Percentiles rank a stretch among this genome's conserved stretches.
Evolutionary conservation across 148 eudicot genomes (phyloP).

Genomic region (Diospyros lotus): DNA sequence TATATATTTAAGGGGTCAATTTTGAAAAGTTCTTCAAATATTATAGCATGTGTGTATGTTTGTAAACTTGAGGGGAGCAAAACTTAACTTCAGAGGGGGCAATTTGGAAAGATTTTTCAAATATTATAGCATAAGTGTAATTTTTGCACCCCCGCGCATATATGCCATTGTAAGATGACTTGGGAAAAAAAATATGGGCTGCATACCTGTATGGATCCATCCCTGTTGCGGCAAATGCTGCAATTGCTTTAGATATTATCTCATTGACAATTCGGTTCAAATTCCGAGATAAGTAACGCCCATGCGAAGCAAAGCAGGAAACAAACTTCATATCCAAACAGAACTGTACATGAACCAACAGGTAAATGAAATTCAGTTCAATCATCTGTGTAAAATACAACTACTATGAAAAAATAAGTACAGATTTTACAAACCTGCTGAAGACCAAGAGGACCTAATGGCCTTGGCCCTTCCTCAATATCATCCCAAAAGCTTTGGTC

Average conservation of each 20-base stretch:
- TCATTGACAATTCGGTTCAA: constrained; percentile 77
- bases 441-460: constrained; percentile 79
- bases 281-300: constrained; percentile 86
- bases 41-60: too few species aligned
- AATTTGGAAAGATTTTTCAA: too few species aligned
- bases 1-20: too few species aligned
- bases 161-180: not conserved
- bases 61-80: too few species aligned
- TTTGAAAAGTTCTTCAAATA: too few species aligned
- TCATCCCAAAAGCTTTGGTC: constrained; percentile 98
- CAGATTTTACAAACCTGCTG: constrained; percentile 61
- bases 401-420: not conserved
- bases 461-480: constrained; percentile 83
- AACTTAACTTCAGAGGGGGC: too few species aligned
- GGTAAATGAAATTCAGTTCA: not conserved
- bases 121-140: too few species aligned
- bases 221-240: constrained; percentile 78
- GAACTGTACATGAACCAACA: constrained; percentile 42
- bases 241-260: constrained; percentile 67
- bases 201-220: constrained; percentile 77
- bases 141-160: too few species aligned
- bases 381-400: not conserved
- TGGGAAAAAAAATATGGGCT: not conserved
- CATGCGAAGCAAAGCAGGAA: constrained; percentile 86
- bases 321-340: constrained; percentile 96